phyloP scores from a whole-genome alignment of 306 rosid genomes.

The Dryas drummondii region DNA sequence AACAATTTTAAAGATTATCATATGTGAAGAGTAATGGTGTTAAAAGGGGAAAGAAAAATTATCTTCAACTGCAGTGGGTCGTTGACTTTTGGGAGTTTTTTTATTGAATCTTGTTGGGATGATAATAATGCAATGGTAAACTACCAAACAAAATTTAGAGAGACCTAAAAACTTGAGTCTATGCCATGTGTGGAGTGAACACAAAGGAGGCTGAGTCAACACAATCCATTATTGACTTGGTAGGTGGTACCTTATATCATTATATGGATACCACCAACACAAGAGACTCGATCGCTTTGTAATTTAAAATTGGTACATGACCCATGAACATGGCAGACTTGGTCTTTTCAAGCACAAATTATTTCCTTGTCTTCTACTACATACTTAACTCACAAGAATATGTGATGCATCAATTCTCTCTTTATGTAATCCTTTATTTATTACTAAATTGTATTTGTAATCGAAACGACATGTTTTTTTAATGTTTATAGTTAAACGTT shows the following conservation, averaged over 20 bases:
- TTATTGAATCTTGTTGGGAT: background rate
- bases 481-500: too few species aligned
- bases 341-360: background rate
- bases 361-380: background rate
- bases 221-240: constrained; percentile 6
- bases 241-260: background rate
- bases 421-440: too few species aligned
- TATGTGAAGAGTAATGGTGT: too few species aligned
- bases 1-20: too few species aligned
- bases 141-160: background rate
- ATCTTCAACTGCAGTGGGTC: too few species aligned
- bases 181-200: background rate
- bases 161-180: background rate
- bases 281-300: background rate
- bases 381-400: background rate
- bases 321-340: background rate
- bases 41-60: too few species aligned
- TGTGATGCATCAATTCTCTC: too few species aligned
- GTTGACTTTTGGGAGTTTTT: background rate
- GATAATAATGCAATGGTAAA: background rate
- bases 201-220: constrained; percentile 1
- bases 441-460: too few species aligned
- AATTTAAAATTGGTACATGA: background rate
- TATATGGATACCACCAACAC: background rate
- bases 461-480: too few species aligned